Conservation (phyloP, 2,329 filamentous ascomycete species). For the Cladophialophora bantiana region DNA sequence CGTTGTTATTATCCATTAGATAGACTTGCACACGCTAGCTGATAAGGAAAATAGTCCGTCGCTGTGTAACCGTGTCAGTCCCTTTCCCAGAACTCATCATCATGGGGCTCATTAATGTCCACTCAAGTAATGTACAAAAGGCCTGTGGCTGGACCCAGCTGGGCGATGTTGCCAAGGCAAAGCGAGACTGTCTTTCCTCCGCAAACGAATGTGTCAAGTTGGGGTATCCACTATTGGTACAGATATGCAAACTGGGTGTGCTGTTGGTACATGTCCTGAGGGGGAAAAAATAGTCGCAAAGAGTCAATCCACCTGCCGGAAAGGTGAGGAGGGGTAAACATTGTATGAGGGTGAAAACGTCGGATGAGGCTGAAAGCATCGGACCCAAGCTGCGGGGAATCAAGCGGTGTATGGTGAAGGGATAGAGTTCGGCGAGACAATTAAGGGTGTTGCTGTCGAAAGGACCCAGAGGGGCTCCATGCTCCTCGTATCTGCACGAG, state of each 20-base stretch:
- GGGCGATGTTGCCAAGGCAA: constrained; percentile 16
- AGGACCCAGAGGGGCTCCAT: constrained; percentile 11
- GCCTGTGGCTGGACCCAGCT: background rate
- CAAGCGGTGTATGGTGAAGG: constrained; percentile 1
- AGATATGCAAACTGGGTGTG: constrained; percentile 17
- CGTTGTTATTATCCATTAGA: constrained; percentile 27
- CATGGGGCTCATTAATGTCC: constrained; percentile 32
- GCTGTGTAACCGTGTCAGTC: constrained; percentile 14
- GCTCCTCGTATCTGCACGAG: constrained; percentile 15
- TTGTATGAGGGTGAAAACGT: background rate
- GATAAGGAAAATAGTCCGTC: constrained; percentile 12
- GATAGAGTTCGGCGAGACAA: background rate
- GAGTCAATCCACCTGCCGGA: constrained; percentile 6
- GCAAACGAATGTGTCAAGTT: constrained; percentile 26
- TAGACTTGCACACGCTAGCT: constrained; percentile 16
- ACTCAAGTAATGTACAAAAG: constrained; percentile 32
- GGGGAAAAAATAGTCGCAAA: background rate
- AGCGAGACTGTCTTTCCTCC: constrained; percentile 27
- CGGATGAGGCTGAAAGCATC: constrained; percentile 10
- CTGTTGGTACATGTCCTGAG: constrained; percentile 32
- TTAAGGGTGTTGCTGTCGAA: constrained; percentile 17
- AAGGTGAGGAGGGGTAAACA: background rate
- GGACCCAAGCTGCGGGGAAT: constrained; percentile 9
- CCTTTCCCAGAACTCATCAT: constrained; percentile 24
- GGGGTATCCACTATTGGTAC: constrained; percentile 36